Evolutionary conservation across 306 rosid genomes (phyloP).

Genomic region (Dryas alaskensis): DNA sequence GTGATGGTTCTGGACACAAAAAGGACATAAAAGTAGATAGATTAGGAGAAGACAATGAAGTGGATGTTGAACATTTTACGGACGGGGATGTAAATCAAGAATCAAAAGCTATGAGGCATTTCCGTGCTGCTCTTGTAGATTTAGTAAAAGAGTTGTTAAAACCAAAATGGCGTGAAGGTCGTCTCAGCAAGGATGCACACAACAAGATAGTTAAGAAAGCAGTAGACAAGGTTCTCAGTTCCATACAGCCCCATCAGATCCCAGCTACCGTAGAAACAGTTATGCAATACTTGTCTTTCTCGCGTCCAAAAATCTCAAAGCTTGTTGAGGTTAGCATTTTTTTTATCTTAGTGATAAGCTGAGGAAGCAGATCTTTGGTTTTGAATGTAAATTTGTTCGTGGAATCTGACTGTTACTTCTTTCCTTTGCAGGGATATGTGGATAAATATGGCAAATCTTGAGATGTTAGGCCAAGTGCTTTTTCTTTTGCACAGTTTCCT

Average conservation of each 20-base stretch:
- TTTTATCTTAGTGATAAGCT: slow-evolving; percentile 21
- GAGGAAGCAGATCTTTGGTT: slow-evolving; percentile 17
- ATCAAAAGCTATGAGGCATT: slow-evolving; percentile 46
- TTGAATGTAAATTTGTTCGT: slow-evolving; percentile 20
- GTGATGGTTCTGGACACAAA: slow-evolving; percentile 44
- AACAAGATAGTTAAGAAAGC: slow-evolving; percentile 72
- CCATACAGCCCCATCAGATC: slow-evolving; percentile 69
- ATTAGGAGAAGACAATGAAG: slow-evolving; percentile 41
- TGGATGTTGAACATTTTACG: slow-evolving; percentile 40
- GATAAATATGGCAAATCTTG: slow-evolving; percentile 78
- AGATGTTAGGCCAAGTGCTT: slow-evolving; percentile 42
- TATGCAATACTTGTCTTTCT: slow-evolving; percentile 59
- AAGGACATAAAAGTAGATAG: slow-evolving; percentile 43
- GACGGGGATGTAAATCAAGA: slow-evolving; percentile 53
- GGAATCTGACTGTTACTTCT: slow-evolving; percentile 39
- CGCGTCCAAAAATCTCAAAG: slow-evolving; percentile 66
- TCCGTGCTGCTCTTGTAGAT: slow-evolving; percentile 74
- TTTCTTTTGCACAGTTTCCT: slow-evolving; percentile 53
- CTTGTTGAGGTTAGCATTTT: slow-evolving; percentile 71
- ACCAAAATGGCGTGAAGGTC: slow-evolving; percentile 89
- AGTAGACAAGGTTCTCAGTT: slow-evolving; percentile 76
- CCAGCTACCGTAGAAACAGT: slow-evolving; percentile 57
- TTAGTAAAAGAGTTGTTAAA: slow-evolving; percentile 78
- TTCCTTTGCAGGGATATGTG: slow-evolving; percentile 85
- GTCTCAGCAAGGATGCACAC: slow-evolving; percentile 78